A percentile compares a stretch with the other conserved stretches of the same genome.
Conservation (phyloP, 2,329 filamentous ascomycete species). For the Penicillium sp. region DNA sequence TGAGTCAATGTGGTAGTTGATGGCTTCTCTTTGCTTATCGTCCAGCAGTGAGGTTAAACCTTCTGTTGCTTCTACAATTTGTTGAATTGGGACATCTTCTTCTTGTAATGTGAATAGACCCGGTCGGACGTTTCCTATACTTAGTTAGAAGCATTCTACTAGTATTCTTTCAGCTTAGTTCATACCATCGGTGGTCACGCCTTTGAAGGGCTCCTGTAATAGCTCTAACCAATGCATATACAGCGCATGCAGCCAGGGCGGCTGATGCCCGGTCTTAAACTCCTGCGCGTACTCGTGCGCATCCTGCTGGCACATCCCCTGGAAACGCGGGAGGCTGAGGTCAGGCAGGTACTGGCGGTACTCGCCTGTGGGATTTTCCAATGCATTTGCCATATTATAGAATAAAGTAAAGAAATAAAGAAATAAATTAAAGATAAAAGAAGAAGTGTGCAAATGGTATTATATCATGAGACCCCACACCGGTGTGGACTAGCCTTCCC, state of each 20-base stretch:
- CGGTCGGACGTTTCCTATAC: constrained; percentile 49
- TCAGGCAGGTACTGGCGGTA: constrained; percentile 64
- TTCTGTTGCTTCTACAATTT: constrained; percentile 55
- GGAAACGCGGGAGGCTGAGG: constrained; percentile 60
- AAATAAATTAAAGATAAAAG: background rate
- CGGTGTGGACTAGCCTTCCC: constrained; percentile 12
- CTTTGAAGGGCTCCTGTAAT: constrained; percentile 64
- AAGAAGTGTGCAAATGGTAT: constrained; percentile 5
- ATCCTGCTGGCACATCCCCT: constrained; percentile 60
- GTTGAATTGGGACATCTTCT: constrained; percentile 59
- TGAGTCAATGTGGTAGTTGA: constrained; percentile 64
- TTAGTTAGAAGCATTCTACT: constrained; percentile 1
- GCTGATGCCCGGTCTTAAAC: constrained; percentile 58
- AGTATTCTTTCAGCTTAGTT: background rate
- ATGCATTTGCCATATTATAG: background rate
- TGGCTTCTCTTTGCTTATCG: constrained; percentile 48
- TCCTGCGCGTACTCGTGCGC: constrained; percentile 60
- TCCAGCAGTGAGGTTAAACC: constrained; percentile 49
- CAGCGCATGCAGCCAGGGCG: constrained; percentile 65
- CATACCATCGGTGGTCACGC: constrained; percentile 66
- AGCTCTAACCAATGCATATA: constrained; percentile 60
- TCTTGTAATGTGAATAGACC: constrained; percentile 61
- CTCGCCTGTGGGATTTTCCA: constrained; percentile 30
- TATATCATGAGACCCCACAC: constrained; percentile 22
- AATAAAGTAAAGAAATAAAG: background rate